Evolutionary conservation across 352 stramenopile genomes (phyloP), one percentile per base, ranked within the genome.

Genomic region (Phytophthora cryptogea): DNA sequence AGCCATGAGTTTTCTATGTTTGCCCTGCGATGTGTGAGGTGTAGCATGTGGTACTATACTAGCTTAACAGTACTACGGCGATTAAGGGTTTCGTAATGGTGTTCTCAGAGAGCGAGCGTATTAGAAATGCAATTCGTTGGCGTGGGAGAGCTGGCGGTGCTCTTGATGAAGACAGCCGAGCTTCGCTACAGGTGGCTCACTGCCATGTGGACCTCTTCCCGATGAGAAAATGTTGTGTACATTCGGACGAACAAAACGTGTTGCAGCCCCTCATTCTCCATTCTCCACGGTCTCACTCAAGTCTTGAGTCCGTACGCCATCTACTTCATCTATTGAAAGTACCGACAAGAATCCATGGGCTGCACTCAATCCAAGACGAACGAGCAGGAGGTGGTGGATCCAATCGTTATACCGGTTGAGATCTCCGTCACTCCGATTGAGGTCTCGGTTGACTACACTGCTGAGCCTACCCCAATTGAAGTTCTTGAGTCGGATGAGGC

Each of bases 321-420:
- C 27, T 31, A 53, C 31, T 51, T 35, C 28, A 50, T 8, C 13
- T 32, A 30, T 31, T 33, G 26, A 20, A 56, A 48, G 43, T 50
- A 49, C 37, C 11, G 3, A 33, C 41, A 32, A 32, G 41, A 62
- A 27, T 47, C n/a, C n/a, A 88, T 89, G 79, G 79, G 79, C 67
- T 89, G 79, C 74, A 50, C 52, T 48, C 76, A 86, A 67, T 89
- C 79, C 40, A 83, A 72, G 52, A 72, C 75, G 49, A 78, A 74
- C 63, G 53, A 59, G 31, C 72, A 82, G 27, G 72, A 80, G 37
- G 75, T 85, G 31, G 41, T 72, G 11, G 55, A 74, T 36, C 54
- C 58, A 1, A 64, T 59, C 10, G 48, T 27, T 33, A 16, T 20
- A n/a, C 17, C 23, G 28, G 33, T 48, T 4, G 36, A 52, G 30